Conservation (phyloP, 208 protist genomes). For the Herpetomonas tarakana region DNA sequence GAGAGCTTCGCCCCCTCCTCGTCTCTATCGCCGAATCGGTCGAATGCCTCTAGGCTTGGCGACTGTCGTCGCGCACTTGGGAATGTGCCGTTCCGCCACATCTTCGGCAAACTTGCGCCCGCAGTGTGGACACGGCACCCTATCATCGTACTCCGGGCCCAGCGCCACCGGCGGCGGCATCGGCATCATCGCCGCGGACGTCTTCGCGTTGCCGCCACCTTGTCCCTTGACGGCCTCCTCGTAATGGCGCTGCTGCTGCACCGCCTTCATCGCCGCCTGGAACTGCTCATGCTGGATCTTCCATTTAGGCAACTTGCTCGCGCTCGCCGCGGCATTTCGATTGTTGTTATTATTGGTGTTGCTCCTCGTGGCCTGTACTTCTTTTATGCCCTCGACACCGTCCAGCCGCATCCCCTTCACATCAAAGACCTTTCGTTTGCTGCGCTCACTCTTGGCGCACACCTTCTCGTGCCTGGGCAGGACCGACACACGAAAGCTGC, state of each 20-base stretch:
- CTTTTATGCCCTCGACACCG: slow-evolving; percentile 69
- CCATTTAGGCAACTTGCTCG: slow-evolving; percentile 84
- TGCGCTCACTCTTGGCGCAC: slow-evolving; percentile 51
- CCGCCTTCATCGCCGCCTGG: slow-evolving; percentile 83
- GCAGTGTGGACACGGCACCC: slow-evolving; percentile 88
- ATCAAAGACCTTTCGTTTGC: slow-evolving; percentile 69
- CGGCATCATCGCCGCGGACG: slow-evolving; percentile 8
- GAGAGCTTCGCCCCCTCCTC: no score
- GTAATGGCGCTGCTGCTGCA: slow-evolving; percentile 31
- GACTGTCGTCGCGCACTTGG: slow-evolving; percentile 84
- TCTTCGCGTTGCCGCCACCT: slow-evolving; percentile 1
- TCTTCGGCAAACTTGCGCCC: slow-evolving; percentile 83
- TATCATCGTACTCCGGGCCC: slow-evolving; percentile 60
- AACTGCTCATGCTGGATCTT: slow-evolving; percentile 90
- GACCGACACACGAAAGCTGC: slow-evolving; percentile 69
- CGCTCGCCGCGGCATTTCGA: slow-evolving; percentile 7
- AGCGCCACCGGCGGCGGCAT: slow-evolving; percentile 30
- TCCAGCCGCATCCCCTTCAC: slow-evolving; percentile 64
- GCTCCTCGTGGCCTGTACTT: slow-evolving; percentile 17
- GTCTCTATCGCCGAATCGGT: slow-evolving; percentile 53
- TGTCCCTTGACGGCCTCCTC: slow-evolving; percentile 8
- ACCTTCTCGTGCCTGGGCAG: slow-evolving; percentile 56
- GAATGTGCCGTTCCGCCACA: slow-evolving; percentile 84
- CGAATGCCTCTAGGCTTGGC: slow-evolving; percentile 85
- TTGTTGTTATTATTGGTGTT: slow-evolving; percentile 12